A percentile compares a stretch with the other conserved stretches of the same genome.
Conservation (phyloP, 1,139 yeast genomes). For the Saccharomyces hybrid region DNA sequence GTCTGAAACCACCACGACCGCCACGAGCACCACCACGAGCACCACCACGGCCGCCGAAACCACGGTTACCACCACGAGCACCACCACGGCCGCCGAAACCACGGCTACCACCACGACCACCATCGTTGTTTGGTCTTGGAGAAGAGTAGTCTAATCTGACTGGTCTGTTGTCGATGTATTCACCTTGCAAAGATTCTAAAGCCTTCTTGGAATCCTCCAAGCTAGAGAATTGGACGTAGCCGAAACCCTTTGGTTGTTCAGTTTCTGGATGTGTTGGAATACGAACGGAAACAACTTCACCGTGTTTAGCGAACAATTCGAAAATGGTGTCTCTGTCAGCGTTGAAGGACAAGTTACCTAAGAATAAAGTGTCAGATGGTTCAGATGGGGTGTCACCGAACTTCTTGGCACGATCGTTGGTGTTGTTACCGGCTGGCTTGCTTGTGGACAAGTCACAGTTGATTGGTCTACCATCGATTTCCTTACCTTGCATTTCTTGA, state of each 20-base stretch:
- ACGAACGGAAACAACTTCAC: slow-evolving; percentile 80
- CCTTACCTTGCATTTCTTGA: slow-evolving; percentile 78
- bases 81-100: no score
- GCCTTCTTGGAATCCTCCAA: slow-evolving; percentile 91
- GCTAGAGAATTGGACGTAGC: slow-evolving; percentile 84
- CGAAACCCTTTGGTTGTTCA: slow-evolving; percentile 98
- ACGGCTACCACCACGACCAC: no score
- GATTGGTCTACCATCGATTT: slow-evolving; percentile 94
- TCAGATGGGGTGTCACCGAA: slow-evolving; percentile 85
- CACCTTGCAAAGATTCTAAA: slow-evolving; percentile 80
- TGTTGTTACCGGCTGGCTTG: slow-evolving; percentile 37
- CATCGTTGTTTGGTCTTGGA: slow-evolving; percentile 49
- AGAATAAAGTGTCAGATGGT: slow-evolving; percentile 91
- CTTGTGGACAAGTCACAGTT: slow-evolving; percentile 88
- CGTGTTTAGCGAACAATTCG: slow-evolving; percentile 66
- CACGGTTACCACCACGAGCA: no score
- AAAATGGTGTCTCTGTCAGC: slow-evolving; percentile 72
- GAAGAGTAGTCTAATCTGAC: slow-evolving; percentile 92
- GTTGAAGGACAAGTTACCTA: slow-evolving; percentile 92
- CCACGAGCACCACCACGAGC: no score
- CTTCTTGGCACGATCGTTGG: slow-evolving; percentile 69
- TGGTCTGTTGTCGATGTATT: slow-evolving; percentile 83
- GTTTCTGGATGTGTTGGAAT: slow-evolving; percentile 98
- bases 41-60: no score
- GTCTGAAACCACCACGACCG: slow-evolving; percentile 14